Percentiles rank a stretch among this genome's conserved stretches.
Conservation (phyloP, 768 basidiomycete genomes). For the Leccinellum rugosiceps region DNA sequence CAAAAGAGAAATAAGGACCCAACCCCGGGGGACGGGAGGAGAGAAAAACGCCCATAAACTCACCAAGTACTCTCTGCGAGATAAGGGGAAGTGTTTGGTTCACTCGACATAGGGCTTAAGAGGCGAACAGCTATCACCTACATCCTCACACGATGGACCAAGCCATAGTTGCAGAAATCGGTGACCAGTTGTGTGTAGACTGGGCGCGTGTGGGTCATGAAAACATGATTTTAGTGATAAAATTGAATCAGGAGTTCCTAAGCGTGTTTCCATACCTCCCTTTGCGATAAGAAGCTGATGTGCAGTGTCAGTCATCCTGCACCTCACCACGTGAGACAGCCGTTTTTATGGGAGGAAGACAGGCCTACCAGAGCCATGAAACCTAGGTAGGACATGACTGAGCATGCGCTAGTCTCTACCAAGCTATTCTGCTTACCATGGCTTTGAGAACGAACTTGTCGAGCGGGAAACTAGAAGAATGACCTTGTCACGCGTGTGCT, state of each 20-base stretch:
- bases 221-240: constrained; percentile 2
- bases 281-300: constrained; percentile 17
- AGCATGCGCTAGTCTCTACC: neutral
- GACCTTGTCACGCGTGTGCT: neutral
- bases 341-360: neutral
- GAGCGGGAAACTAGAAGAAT: constrained; percentile 3
- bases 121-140: constrained; percentile 1
- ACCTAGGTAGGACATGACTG: constrained; percentile 7
- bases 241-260: neutral
- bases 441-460: constrained; percentile 4
- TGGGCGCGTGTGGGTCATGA: neutral
- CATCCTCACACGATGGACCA: constrained; percentile 7
- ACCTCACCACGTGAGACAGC: neutral
- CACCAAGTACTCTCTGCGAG: constrained; percentile 15
- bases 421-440: constrained; percentile 6
- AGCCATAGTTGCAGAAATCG: constrained; percentile 12
- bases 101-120: neutral
- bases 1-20: neutral
- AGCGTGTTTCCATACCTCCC: constrained; percentile 11
- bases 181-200: constrained; percentile 13
- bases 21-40: neutral
- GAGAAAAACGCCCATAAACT: neutral
- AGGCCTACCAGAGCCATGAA: constrained; percentile 14
- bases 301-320: constrained; percentile 13
- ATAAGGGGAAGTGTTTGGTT: neutral